Evolutionary conservation across 2,329 filamentous ascomycete genomes (phyloP).

Genomic region (Tolypocladium paradoxum): DNA sequence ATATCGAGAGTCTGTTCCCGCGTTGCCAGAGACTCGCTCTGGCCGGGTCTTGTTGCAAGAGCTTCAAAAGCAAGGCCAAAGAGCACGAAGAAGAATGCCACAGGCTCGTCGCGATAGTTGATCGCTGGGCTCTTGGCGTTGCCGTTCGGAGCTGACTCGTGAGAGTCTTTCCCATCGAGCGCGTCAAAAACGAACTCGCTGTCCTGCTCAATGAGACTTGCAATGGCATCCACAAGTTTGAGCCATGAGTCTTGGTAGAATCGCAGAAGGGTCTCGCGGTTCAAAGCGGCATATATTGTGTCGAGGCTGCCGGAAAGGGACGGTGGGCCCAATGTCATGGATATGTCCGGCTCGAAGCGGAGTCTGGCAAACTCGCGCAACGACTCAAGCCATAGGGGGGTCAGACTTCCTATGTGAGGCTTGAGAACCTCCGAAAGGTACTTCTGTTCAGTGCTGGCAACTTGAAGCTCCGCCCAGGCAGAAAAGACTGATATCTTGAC

Average conservation of each 20-base stretch:
- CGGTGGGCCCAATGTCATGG: slow-evolving; percentile 73
- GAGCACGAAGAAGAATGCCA: slow-evolving; percentile 97
- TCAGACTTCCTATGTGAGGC: slow-evolving; percentile 80
- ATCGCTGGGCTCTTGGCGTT: slow-evolving; percentile 64
- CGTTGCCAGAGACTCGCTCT: slow-evolving; percentile 44
- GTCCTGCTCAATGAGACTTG: slow-evolving; percentile 92
- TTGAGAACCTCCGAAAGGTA: slow-evolving; percentile 83
- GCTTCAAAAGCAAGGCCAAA: slow-evolving; percentile 97
- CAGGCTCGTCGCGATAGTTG: slow-evolving; percentile 95
- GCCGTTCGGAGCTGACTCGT: slow-evolving; percentile 34
- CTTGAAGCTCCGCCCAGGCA: slow-evolving; percentile 93
- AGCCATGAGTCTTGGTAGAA: slow-evolving; percentile 98
- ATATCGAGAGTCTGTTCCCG: slow-evolving; percentile 81
- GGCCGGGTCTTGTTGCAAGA: slow-evolving; percentile 63
- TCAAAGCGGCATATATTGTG: slow-evolving; percentile 87
- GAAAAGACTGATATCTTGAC: slow-evolving; percentile 96
- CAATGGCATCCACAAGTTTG: slow-evolving; percentile 92
- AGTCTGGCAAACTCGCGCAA: slow-evolving; percentile 87
- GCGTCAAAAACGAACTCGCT: slow-evolving; percentile 97
- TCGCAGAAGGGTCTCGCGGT: slow-evolving; percentile 81
- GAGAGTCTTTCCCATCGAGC: slow-evolving; percentile 68
- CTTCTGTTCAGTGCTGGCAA: slow-evolving; percentile 83
- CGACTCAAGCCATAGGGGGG: slow-evolving; percentile 88
- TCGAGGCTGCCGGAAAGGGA: slow-evolving; percentile 79
- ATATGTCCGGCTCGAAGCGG: slow-evolving; percentile 94